Conservation (phyloP, 2,329 filamentous ascomycete species). For the Clarireedia monteithiana region DNA sequence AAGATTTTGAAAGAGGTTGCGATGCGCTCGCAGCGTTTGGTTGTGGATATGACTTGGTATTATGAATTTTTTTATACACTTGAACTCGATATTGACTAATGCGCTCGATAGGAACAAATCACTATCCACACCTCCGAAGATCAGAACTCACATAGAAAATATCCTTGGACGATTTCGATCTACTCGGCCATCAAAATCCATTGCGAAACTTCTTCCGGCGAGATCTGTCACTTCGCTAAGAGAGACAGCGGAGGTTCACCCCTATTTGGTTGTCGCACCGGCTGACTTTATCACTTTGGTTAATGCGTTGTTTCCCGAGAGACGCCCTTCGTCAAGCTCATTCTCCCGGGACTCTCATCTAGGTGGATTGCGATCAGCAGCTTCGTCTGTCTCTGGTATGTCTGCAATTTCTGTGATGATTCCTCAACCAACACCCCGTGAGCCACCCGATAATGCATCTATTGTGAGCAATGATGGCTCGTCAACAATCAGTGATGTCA, state of each 20-base stretch:
- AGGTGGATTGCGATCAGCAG: constrained; percentile 56
- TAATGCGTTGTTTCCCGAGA: constrained; percentile 75
- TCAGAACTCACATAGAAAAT: constrained; percentile 62
- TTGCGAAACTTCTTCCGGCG: constrained; percentile 57
- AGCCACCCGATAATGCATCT: constrained; percentile 56
- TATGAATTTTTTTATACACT: constrained; percentile 13
- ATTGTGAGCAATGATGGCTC: constrained; percentile 66
- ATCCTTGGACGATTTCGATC: constrained; percentile 56
- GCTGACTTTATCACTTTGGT: constrained; percentile 74
- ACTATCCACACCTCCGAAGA: constrained; percentile 52
- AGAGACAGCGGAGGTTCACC: constrained; percentile 71
- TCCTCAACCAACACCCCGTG: constrained; percentile 50
- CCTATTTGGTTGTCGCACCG: constrained; percentile 71
- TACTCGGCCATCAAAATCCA: constrained; percentile 35
- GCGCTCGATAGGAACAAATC: constrained; percentile 42
- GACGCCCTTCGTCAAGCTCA: constrained; percentile 51
- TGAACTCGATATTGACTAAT: constrained; percentile 1
- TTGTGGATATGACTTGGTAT: constrained; percentile 64
- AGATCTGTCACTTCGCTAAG: constrained; percentile 64
- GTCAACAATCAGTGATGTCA: constrained; percentile 62
- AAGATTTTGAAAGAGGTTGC: constrained; percentile 75
- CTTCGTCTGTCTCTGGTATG: constrained; percentile 60
- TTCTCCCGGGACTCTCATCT: constrained; percentile 42
- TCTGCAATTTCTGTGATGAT: constrained; percentile 60
- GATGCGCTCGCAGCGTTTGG: constrained; percentile 69